A percentile compares a stretch with the other conserved stretches of the same genome.
phyloP scores from a whole-genome alignment of 345 rosid genomes.

The Melaleuca quinquenervia region DNA sequence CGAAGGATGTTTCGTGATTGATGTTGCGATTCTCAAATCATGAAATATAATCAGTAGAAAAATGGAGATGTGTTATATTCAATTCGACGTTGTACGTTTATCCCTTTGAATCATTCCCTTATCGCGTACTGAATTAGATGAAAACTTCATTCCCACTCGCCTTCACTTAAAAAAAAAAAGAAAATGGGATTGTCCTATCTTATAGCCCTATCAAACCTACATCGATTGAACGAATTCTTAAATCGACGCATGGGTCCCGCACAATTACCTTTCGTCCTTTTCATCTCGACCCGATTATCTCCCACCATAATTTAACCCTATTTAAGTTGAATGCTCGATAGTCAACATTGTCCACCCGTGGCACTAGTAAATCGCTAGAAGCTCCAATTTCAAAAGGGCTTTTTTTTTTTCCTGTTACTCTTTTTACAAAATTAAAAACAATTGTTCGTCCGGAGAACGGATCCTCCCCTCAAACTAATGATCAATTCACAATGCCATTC shows the following conservation, averaged over 20 bases:
- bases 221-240: background rate
- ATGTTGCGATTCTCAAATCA: background rate
- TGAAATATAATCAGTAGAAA: background rate
- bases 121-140: background rate
- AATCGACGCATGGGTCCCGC: background rate
- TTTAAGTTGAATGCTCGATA: background rate
- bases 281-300: background rate
- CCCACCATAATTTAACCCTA: background rate
- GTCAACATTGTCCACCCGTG: background rate
- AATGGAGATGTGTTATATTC: background rate
- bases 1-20: background rate
- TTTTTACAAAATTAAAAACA: background rate
- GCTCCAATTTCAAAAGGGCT: background rate
- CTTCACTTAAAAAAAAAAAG: background rate
- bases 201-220: background rate
- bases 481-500: background rate
- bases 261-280: background rate
- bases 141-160: background rate
- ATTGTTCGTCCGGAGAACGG: background rate
- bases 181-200: background rate
- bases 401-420: too few relatives aligned
- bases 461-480: background rate
- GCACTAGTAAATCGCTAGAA: background rate
- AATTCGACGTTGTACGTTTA: background rate
- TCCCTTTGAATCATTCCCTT: background rate